Conservation (phyloP, 2,329 filamentous ascomycete genomes). For the Scortechinia acanthostroma region DNA sequence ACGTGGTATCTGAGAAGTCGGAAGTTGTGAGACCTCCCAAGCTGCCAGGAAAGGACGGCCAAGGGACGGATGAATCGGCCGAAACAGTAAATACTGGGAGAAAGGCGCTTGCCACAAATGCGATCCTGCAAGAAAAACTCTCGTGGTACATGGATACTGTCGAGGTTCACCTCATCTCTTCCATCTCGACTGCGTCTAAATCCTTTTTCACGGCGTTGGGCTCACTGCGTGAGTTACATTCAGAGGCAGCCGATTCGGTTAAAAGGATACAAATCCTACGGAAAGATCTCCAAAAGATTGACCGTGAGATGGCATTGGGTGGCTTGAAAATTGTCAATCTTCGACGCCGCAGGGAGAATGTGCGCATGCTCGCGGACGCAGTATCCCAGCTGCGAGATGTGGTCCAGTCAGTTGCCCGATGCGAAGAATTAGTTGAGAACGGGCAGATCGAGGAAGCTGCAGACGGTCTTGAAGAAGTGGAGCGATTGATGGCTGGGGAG, state of each 20-base stretch:
- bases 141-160: constrained; percentile 99
- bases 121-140: constrained; percentile 92
- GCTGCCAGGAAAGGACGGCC: constrained; percentile 23
- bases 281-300: constrained; percentile 72
- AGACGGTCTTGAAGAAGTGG: constrained; percentile 69
- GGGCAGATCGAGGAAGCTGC: constrained; percentile 80
- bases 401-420: constrained; percentile 66
- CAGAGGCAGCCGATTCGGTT: constrained; percentile 86
- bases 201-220: constrained; percentile 94
- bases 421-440: constrained; percentile 74
- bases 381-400: constrained; percentile 77
- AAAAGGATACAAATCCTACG: constrained; percentile 75
- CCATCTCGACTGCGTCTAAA: constrained; percentile 88
- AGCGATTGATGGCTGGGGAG: constrained; percentile 74
- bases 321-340: constrained; percentile 82
- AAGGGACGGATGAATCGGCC: constrained; percentile 38
- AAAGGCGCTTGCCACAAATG: constrained; percentile 89
- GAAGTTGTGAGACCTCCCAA: constrained; percentile 69
- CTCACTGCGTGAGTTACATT: constrained; percentile 81
- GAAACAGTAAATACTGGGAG: constrained; percentile 55
- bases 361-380: constrained; percentile 74
- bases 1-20: constrained; percentile 90
- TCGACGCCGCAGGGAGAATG: constrained; percentile 73
- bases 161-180: constrained; percentile 91
- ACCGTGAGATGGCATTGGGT: constrained; percentile 78